phyloP scores from a whole-genome alignment of 1,284 basidiomycete species.

The Irpex rosettiformis region DNA sequence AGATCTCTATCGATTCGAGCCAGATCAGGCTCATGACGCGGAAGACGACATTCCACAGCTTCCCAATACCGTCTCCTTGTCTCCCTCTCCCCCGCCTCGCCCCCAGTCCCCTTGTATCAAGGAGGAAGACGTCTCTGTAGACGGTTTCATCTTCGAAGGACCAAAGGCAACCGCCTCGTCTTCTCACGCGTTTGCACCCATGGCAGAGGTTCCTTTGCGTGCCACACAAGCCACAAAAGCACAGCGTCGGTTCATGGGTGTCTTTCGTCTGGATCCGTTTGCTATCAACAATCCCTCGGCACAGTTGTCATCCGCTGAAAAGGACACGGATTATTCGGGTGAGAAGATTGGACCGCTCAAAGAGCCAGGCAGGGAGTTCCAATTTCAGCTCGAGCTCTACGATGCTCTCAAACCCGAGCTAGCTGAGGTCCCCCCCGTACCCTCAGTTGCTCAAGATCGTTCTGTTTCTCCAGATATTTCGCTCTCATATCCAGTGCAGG shows the following conservation, averaged over 20 bases:
- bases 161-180: not conserved
- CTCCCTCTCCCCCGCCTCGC: not conserved
- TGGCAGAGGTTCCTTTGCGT: constrained; percentile 67
- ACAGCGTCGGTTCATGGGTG: constrained; percentile 72
- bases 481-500: not conserved
- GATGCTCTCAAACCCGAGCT: constrained; percentile 8
- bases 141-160: constrained; percentile 12
- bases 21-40: not conserved
- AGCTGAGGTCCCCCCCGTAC: not conserved
- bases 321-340: constrained; percentile 20
- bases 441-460: not conserved
- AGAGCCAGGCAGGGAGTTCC: constrained; percentile 21
- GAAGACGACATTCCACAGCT: not conserved
- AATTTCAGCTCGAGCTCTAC: constrained; percentile 25
- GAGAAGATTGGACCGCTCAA: constrained; percentile 27
- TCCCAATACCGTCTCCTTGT: constrained; percentile 2
- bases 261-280: constrained; percentile 74
- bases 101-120: constrained; percentile 7
- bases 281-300: constrained; percentile 51
- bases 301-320: constrained; percentile 16
- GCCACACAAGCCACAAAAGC: constrained; percentile 63
- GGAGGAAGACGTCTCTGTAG: constrained; percentile 10
- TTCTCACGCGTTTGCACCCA: constrained; percentile 17
- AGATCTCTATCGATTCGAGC: constrained; percentile 12
- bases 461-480: not conserved